These are phyloP conservation scores for Recurvomyces mirabilis DNA, from an alignment of 495 filamentous ascomycete species.

Conservation along the genomic window DNA sequence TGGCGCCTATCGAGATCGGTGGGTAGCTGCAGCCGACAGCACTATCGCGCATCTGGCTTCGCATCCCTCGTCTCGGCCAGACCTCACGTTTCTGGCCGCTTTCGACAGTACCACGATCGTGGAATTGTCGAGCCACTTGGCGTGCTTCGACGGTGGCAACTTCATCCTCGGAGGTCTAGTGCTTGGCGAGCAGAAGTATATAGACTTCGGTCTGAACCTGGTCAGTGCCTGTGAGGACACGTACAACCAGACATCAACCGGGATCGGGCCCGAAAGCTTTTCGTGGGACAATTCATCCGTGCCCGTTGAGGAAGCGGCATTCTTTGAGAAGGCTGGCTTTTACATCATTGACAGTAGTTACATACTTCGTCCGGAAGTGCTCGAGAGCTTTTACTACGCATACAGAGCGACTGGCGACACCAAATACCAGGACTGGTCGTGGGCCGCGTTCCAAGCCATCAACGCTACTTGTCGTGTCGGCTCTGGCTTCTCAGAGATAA, in stretches of 20 bases:
- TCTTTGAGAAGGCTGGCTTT: too few relatives aligned
- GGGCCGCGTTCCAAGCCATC: constrained; percentile 14
- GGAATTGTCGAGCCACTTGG: constrained; percentile 29
- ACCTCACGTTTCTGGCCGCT: constrained; percentile 56
- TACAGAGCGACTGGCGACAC: constrained; percentile 16
- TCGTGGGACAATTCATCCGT: not conserved
- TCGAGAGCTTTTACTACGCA: constrained; percentile 21
- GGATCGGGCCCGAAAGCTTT: not conserved
- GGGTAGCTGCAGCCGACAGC: constrained; percentile 67
- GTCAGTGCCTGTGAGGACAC: constrained; percentile 5
- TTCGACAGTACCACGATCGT: not conserved
- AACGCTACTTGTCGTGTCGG: constrained; percentile 2
- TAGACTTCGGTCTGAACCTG: constrained; percentile 55
- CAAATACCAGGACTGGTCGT: constrained; percentile 18
- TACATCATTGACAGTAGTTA: constrained; percentile 6
- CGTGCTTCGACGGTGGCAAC: constrained; percentile 78
- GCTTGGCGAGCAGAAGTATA: constrained; percentile 49
- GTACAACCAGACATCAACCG: constrained; percentile 1
- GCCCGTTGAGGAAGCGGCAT: not conserved
- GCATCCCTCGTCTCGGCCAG: constrained; percentile 54
- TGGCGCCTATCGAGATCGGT: constrained; percentile 28
- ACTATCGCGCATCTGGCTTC: constrained; percentile 60
- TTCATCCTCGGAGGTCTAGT: constrained; percentile 73
- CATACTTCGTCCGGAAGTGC: constrained; percentile 15
- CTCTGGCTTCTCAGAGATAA: constrained; percentile 9